Percentiles rank a stretch among this genome's conserved stretches.
Evolutionary conservation across 371 early-diverging fungal species (phyloP).

Genomic region (Saksenaea vasiformis): DNA sequence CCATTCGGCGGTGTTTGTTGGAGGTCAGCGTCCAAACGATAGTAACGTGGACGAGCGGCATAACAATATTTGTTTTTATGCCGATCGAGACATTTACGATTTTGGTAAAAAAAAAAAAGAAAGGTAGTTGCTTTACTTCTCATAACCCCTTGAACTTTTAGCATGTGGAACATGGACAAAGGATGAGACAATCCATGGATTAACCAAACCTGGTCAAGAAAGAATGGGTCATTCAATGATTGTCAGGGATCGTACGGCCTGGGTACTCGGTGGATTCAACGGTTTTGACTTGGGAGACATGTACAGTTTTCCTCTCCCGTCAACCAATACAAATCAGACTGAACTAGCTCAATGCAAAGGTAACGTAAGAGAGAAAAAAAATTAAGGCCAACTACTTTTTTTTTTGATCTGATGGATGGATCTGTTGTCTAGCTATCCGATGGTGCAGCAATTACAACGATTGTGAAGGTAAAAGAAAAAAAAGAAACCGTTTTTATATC

Average conservation of each 20-base stretch:
- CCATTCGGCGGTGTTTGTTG: slow-evolving; percentile 2
- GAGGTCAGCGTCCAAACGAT: slow-evolving; percentile 1
- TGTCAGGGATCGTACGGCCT: not conserved
- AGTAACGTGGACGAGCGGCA: not conserved
- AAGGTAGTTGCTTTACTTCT: not conserved
- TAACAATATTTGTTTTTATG: slow-evolving; percentile 5
- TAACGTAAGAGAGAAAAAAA: not conserved
- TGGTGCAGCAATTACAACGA: slow-evolving; percentile 11
- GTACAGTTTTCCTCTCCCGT: not conserved
- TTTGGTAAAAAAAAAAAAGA: not conserved
- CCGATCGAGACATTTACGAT: slow-evolving; percentile 8
- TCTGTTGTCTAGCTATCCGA: not conserved
- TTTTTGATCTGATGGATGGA: not conserved
- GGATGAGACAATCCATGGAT: not conserved
- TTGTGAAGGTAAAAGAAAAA: slow-evolving; percentile 5
- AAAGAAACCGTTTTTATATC: not conserved
- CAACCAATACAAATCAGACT: not conserved
- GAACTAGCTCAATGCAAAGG: slow-evolving; percentile 10
- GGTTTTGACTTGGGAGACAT: slow-evolving; percentile 10
- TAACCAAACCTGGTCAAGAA: not conserved
- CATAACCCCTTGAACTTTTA: not conserved
- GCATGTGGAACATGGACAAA: not conserved
- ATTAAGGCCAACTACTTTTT: not conserved
- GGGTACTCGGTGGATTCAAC: slow-evolving; percentile 6
- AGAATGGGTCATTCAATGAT: slow-evolving; percentile 10